Percentiles rank a stretch among this genome's conserved stretches.
These are phyloP conservation scores for Arthrobotrys musiformis DNA, from an alignment of 2,329 filamentous ascomycete species.

Conservation along the genomic window DNA sequence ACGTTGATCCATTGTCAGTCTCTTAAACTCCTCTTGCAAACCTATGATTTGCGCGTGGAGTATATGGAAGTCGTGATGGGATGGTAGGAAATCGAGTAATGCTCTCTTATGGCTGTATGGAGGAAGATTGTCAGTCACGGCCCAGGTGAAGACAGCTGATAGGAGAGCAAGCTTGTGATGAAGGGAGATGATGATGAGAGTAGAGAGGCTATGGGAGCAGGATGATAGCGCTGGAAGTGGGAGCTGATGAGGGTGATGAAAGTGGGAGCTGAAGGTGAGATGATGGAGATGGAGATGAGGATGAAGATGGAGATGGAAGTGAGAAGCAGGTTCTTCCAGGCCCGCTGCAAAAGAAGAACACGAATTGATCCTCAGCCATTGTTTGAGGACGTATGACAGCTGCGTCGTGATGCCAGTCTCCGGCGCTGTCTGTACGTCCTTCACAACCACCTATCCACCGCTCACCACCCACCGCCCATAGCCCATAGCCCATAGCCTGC, in stretches of 20 bases:
- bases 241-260: not conserved
- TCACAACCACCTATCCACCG: not conserved
- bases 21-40: constrained; percentile 31
- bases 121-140: constrained; percentile 3
- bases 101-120: constrained; percentile 31
- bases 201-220: not conserved
- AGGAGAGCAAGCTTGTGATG: too few species aligned
- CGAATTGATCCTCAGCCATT: not conserved
- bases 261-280: not conserved
- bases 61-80: constrained; percentile 11
- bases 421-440: not conserved
- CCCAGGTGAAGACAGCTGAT: not conserved
- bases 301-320: not conserved
- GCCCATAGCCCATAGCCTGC: too few species aligned
- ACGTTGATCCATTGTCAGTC: constrained; percentile 30
- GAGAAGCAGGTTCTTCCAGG: constrained; percentile 3
- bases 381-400: not conserved
- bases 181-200: not conserved
- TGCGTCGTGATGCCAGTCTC: not conserved
- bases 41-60: constrained; percentile 33
- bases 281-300: not conserved
- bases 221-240: not conserved
- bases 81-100: constrained; percentile 29
- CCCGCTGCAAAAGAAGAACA: not conserved
- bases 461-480: not conserved